A percentile compares a stretch with the other conserved stretches of the same genome.
Evolutionary conservation across 805 yeast species (phyloP).

Genomic region (Yamadazyma tumulicola): DNA sequence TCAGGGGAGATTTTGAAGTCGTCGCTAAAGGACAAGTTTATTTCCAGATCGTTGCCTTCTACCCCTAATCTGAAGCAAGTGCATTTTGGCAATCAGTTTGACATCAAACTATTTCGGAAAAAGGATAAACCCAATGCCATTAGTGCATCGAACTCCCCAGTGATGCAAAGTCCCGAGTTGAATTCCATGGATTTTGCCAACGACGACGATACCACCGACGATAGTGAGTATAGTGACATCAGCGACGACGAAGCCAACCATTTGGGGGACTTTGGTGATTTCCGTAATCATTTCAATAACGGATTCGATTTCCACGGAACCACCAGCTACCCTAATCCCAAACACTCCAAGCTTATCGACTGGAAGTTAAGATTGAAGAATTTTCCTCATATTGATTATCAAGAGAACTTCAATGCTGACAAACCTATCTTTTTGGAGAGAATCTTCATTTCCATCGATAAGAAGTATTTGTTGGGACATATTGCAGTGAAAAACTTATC

Average conservation of each 20-base stretch:
- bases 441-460: constrained; percentile 55
- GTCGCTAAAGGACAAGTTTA: constrained; percentile 52
- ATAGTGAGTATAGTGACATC: constrained; percentile 10
- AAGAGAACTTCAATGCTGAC: constrained; percentile 36
- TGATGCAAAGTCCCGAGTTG: constrained; percentile 17
- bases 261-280: constrained; percentile 8
- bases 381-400: constrained; percentile 43
- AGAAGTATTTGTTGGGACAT: constrained; percentile 61
- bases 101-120: constrained; percentile 56
- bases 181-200: constrained; percentile 14
- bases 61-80: constrained; percentile 69
- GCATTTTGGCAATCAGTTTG: constrained; percentile 68
- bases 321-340: constrained; percentile 20
- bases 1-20: constrained; percentile 85
- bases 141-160: constrained; percentile 64
- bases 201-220: constrained; percentile 15
- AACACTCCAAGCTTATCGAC: constrained; percentile 17
- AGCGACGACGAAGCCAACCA: constrained; percentile 1
- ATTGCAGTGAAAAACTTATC: constrained; percentile 75
- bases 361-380: constrained; percentile 46
- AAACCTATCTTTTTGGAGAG: constrained; percentile 60
- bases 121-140: constrained; percentile 77
- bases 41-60: constrained; percentile 36
- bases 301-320: too few relatives aligned
- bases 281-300: too few relatives aligned